Conservation (phyloP, 176 grass and related monocot species). For the Coix lacrymajobi region DNA sequence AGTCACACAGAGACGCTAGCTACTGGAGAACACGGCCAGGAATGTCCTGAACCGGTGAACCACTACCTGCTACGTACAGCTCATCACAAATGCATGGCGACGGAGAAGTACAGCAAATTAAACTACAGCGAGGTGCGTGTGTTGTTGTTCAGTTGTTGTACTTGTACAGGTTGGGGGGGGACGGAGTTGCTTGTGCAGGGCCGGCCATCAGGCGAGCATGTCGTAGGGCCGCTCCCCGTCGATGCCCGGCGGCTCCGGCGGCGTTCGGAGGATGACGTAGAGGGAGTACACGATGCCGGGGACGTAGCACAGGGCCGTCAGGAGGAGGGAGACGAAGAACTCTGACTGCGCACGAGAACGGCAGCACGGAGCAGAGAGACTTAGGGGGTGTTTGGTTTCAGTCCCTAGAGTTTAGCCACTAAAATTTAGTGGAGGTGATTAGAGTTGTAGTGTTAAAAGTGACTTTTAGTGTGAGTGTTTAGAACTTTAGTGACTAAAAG, state of each 20-base stretch:
- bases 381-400: too few species aligned
- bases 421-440: too few species aligned
- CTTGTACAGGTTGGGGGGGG: too few species aligned
- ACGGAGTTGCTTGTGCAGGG: too few species aligned
- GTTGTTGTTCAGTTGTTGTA: too few species aligned
- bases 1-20: too few species aligned
- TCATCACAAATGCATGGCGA: background rate
- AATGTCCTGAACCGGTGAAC: background rate
- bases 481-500: too few species aligned
- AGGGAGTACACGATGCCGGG: conserved; percentile 61
- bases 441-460: too few species aligned
- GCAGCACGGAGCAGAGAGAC: background rate
- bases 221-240: conserved; percentile 45
- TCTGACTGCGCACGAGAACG: conserved; percentile 19
- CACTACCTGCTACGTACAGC: background rate
- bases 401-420: too few species aligned
- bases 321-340: conserved; percentile 38
- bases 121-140: background rate
- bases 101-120: background rate
- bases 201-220: conserved; percentile 38
- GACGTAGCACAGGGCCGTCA: conserved; percentile 42
- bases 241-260: conserved; percentile 46
- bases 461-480: too few species aligned
- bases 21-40: too few species aligned
- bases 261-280: conserved; percentile 45